Evolutionary conservation across 352 stramenopile genomes (phyloP).

Genomic region (Elongisporangium anandrum): DNA sequence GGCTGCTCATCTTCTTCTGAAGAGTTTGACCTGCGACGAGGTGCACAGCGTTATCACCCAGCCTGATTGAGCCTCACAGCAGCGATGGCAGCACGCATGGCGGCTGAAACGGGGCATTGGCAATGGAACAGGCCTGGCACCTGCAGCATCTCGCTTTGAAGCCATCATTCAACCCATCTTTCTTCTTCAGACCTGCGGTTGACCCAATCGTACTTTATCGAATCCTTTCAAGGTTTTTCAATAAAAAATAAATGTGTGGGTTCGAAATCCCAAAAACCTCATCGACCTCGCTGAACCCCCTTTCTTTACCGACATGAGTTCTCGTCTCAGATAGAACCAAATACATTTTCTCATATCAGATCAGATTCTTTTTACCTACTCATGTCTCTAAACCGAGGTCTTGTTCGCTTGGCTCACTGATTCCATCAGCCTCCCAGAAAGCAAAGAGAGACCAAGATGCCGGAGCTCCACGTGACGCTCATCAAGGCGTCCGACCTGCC

Average conservation of each 20-base stretch:
- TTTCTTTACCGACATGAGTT: background rate
- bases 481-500: slow-evolving; percentile 61
- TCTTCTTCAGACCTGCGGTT: background rate
- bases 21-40: too few relatives aligned
- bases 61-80: too few relatives aligned
- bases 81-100: too few relatives aligned
- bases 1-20: too few relatives aligned
- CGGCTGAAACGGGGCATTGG: too few relatives aligned
- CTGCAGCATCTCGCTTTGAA: background rate
- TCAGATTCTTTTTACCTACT: background rate
- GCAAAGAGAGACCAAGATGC: slow-evolving; percentile 27
- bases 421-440: background rate
- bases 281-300: background rate
- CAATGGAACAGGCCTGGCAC: too few relatives aligned
- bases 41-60: too few relatives aligned
- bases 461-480: slow-evolving; percentile 60
- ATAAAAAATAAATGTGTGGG: background rate
- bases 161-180: background rate
- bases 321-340: background rate
- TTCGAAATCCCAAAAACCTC: background rate
- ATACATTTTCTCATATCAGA: background rate
- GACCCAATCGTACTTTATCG: background rate
- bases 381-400: background rate
- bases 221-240: background rate
- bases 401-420: background rate